Evolutionary conservation across 768 basidiomycete species (phyloP).

Genomic region (Leccinum olivaceopallidum): DNA sequence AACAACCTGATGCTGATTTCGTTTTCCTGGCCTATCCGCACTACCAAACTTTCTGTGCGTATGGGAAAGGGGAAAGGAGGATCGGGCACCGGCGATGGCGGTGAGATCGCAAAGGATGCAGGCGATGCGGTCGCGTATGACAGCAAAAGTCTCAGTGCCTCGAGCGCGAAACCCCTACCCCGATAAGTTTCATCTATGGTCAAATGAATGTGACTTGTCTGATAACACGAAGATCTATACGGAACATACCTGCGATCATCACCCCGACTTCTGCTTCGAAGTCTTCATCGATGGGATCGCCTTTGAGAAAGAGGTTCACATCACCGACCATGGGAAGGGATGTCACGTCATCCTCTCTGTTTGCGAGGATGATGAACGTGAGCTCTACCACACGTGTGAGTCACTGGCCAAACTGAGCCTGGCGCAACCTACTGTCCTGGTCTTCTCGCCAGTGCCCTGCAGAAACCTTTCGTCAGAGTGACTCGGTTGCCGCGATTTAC

Average conservation of each 20-base stretch:
- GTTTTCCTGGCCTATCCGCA: conserved; percentile 72
- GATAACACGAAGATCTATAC: neutral
- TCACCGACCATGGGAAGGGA: conserved; percentile 81
- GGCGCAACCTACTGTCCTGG: conserved; percentile 61
- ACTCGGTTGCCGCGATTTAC: conserved; percentile 16
- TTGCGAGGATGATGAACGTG: conserved; percentile 84
- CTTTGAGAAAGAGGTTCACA: conserved; percentile 86
- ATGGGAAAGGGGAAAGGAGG: conserved; percentile 45
- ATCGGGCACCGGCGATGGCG: conserved; percentile 20
- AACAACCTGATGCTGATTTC: conserved; percentile 71
- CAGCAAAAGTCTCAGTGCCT: conserved; percentile 66
- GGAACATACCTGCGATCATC: conserved; percentile 81
- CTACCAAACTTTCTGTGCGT: conserved; percentile 52
- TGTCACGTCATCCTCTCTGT: conserved; percentile 30
- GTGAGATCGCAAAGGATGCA: conserved; percentile 12
- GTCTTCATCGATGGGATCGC: conserved; percentile 40
- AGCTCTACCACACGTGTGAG: conserved; percentile 51
- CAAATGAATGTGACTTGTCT: neutral
- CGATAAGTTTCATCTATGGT: conserved; percentile 62
- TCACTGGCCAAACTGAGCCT: neutral
- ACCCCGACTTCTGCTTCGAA: conserved; percentile 85
- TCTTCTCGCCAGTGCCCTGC: conserved; percentile 85
- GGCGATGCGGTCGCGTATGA: conserved; percentile 60
- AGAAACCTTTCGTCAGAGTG: neutral
- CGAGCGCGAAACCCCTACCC: conserved; percentile 63